A percentile compares a stretch with the other conserved stretches of the same genome.
Conservation (phyloP, 805 yeast species). For the Phaffomyces thermotolerans region DNA sequence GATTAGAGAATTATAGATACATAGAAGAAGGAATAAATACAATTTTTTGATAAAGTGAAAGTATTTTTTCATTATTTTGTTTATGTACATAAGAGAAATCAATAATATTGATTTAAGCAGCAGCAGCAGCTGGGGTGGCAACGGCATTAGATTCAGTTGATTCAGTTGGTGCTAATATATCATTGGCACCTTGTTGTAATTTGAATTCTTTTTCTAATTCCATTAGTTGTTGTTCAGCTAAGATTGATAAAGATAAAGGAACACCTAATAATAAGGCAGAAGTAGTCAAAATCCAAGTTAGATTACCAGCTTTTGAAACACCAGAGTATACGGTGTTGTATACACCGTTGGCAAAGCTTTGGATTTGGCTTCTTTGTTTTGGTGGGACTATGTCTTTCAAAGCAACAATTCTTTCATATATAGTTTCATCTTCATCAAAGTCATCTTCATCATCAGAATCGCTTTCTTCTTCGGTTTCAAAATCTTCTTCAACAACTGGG, state of each 20-base stretch:
- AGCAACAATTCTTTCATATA: conserved; percentile 83
- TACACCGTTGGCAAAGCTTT: conserved; percentile 25
- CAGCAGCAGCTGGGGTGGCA: conserved; percentile 26
- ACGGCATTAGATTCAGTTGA: conserved; percentile 22
- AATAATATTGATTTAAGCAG: too few relatives aligned
- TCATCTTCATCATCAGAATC: conserved; percentile 26
- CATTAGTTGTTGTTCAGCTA: conserved; percentile 87
- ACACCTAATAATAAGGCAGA: conserved; percentile 83
- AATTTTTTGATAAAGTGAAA: too few relatives aligned
- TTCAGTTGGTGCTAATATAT: conserved; percentile 63
- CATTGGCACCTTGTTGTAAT: conserved; percentile 71
- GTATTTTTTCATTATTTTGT: too few relatives aligned
- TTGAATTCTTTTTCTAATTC: conserved; percentile 92
- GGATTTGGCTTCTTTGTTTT: conserved; percentile 55
- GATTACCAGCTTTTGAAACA: conserved; percentile 58
- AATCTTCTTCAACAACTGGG: conserved; percentile 33
- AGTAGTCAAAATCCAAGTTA: conserved; percentile 82
- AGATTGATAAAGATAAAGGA: conserved; percentile 82
- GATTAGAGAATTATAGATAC: background rate
- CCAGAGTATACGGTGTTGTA: conserved; percentile 38
- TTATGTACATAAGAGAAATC: too few relatives aligned
- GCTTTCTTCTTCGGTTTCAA: conserved; percentile 44
- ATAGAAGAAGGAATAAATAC: background rate
- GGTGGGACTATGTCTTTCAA: conserved; percentile 90
- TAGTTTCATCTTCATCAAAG: conserved; percentile 69